Evolutionary conservation across 345 rosid genomes (phyloP), one percentile per base, ranked within the genome.

Genomic region (Salix arbutifolia): DNA sequence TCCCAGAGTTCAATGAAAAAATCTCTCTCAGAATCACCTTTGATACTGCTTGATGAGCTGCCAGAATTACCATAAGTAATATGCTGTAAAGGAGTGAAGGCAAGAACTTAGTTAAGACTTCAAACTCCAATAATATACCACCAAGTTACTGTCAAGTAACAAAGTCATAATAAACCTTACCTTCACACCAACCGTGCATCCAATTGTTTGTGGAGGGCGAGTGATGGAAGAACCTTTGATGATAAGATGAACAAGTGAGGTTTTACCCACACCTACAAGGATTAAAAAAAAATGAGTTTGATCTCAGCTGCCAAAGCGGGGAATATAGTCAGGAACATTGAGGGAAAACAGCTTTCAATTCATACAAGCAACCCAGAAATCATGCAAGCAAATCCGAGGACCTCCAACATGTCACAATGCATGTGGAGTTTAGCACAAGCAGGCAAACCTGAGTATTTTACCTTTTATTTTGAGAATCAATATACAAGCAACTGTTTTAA

Each of bases 1-100:
- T 96, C 99, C 99, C 99, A 96, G 8, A 96, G 97, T 85, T 96
- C 99, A 68, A 94, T 86, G 83, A 96, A 96, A 88, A 96, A 94
- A 77, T 96, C 99, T 88, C 99, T 88, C 82, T 92, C 97, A 30
- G 90, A 65, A 79, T 96, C 98, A 76, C 97, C 97, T 84, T 87
- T 92, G 76, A 90, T 78, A 87, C 94, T 96, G 83, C 84, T 92
- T 33, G 99, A 96, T 61, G 99, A 94, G 86, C 99, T 94, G 84
- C 91, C 83, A 72, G 96, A 80, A 80, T 85, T 91, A 79, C 97
- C 92, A 80, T 89, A 92, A 37, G 90, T 85, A 60, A 83, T 83
- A 70, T 94, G 97, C 99, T 96, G 89, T 31, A 40, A 38, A 56
- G 67, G 16, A 79, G 65, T 14, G 60, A 31, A 44, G 58, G 75